Percentiles rank a stretch among this genome's conserved stretches.
phyloP scores from a whole-genome alignment of 1,284 basidiomycete genomes.

The Cryptococcus jaspeensis region DNA sequence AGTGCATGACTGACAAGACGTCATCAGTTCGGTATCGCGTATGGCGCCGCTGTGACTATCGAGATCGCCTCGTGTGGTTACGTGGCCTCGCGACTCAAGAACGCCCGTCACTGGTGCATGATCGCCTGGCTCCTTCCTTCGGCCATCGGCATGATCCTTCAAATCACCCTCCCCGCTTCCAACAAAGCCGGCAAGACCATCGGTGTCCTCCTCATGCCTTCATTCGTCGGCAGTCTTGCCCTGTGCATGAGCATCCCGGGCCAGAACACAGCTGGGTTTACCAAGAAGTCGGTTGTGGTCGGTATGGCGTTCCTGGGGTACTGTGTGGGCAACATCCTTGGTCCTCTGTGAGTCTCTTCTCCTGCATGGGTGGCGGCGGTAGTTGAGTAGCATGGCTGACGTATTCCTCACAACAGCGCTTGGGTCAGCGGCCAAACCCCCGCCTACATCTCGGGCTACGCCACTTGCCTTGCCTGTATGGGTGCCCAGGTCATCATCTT shows the following conservation, averaged over 20 bases:
- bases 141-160: slow-evolving; percentile 9
- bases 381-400: background rate
- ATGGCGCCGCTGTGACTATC: slow-evolving; percentile 9
- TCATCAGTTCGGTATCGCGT: slow-evolving; percentile 9
- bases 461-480: slow-evolving; percentile 8
- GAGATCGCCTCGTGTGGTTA: slow-evolving; percentile 9
- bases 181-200: slow-evolving; percentile 10
- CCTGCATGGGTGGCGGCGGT: background rate
- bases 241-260: slow-evolving; percentile 8
- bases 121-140: slow-evolving; percentile 5
- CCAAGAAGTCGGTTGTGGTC: slow-evolving; percentile 6
- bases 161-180: slow-evolving; percentile 5
- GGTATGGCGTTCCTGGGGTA: slow-evolving; percentile 9
- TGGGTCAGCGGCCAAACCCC: slow-evolving; percentile 8
- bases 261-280: slow-evolving; percentile 9
- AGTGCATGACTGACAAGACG: no score
- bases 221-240: slow-evolving; percentile 7
- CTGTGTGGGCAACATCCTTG: slow-evolving; percentile 8
- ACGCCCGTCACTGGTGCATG: slow-evolving; percentile 7
- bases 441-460: slow-evolving; percentile 6
- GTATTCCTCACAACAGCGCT: background rate
- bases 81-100: slow-evolving; percentile 6
- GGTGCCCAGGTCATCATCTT: slow-evolving; percentile 5
- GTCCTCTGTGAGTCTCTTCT: slow-evolving; percentile 5
- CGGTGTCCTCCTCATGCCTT: slow-evolving; percentile 9